These are phyloP conservation scores for Diaporthe velutina DNA, from an alignment of 2,329 filamentous ascomycete species.

Conservation along the genomic window DNA sequence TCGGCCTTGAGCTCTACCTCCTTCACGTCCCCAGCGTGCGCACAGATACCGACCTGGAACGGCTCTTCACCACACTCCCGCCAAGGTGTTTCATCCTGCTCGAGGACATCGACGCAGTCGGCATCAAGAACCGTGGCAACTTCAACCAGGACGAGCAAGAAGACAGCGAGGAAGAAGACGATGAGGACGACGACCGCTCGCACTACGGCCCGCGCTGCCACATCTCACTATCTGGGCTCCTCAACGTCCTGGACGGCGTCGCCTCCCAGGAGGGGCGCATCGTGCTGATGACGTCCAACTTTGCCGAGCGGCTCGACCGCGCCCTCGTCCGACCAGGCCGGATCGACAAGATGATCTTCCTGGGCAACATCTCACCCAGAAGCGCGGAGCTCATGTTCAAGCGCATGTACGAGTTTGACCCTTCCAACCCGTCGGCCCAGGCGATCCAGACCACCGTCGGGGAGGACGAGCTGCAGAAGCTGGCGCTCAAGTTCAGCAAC, in stretches of 20 bases:
- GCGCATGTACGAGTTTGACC: slow-evolving; percentile 58
- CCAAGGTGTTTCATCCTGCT: slow-evolving; percentile 61
- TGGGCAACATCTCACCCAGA: slow-evolving; percentile 61
- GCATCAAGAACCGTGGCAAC: slow-evolving; percentile 53
- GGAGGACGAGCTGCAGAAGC: slow-evolving; percentile 53
- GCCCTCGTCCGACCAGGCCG: slow-evolving; percentile 76
- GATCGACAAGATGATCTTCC: slow-evolving; percentile 72
- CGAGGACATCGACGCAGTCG: slow-evolving; percentile 69
- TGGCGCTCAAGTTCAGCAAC: slow-evolving; percentile 67
- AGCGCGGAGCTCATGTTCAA: slow-evolving; percentile 61
- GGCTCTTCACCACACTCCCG: slow-evolving; percentile 50
- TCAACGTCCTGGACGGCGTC: slow-evolving; percentile 80
- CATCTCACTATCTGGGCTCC: slow-evolving; percentile 61
- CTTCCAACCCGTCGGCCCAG: slow-evolving; percentile 39
- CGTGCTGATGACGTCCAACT: slow-evolving; percentile 81
- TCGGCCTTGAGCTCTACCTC: slow-evolving; percentile 82
- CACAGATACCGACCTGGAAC: slow-evolving; percentile 47
- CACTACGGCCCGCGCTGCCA: slow-evolving; percentile 10
- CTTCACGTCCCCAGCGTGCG: slow-evolving; percentile 70
- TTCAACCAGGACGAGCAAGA: slow-evolving; percentile 40
- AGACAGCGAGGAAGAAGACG: slow-evolving; percentile 25
- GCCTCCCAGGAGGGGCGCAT: slow-evolving; percentile 78
- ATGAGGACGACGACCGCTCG: slow-evolving; percentile 15
- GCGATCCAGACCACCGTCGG: slow-evolving; percentile 20
- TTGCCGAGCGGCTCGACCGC: slow-evolving; percentile 72